Evolutionary conservation across 2,329 filamentous ascomycete species (phyloP), one percentile per base, ranked within the genome.

Genomic region (Sarocladium kiliense): DNA sequence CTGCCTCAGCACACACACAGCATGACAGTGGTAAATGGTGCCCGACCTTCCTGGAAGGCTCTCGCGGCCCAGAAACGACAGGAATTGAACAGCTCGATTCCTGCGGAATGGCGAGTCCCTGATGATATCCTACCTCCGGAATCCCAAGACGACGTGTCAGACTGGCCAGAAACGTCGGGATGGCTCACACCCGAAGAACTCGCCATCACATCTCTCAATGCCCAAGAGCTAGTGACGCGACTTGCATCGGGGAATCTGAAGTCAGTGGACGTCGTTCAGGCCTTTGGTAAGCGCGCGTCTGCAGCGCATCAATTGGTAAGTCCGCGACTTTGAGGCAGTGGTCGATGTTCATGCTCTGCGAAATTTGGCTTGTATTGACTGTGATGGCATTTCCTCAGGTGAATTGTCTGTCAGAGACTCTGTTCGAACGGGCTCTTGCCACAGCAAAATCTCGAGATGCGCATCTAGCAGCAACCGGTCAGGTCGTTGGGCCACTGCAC

Each of bases 401-500:
- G 9, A 72, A 73, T 53, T 76, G 71, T 49, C 61, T 75, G 21
- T 74, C 71, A 1, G 78, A 81, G 57, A 72, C 81, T 1, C 74
- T 81, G 56, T 80, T 82, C 60, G 65, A 73, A 1, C 64, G 72
- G 25, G 80, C 78, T 1, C 64, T 82, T 2, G 56, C 63, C 1
- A 65, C 67, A 3, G 80, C 80, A 0, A 64, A 65, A 30, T 51
- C 65, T 5, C 65, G 82, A 2, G 81, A 84, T 63, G 61, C 69
- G 2, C 7, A 58, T 65, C 9, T 56, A 59, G 10, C 71, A 71
- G 3, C 71, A 74, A 0, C 69, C 71, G 59, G 66, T 75, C 0
- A 59, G 79, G 1, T 84, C 85, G 0, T 81, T 83, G 4, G 71
- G 88, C 6, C 44, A 3, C 25, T 47, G 7, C 84, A 88, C 66